These are phyloP conservation scores for Elongisporangium undulatum DNA, from an alignment of 352 stramenopile genomes.

Conservation along the genomic window DNA sequence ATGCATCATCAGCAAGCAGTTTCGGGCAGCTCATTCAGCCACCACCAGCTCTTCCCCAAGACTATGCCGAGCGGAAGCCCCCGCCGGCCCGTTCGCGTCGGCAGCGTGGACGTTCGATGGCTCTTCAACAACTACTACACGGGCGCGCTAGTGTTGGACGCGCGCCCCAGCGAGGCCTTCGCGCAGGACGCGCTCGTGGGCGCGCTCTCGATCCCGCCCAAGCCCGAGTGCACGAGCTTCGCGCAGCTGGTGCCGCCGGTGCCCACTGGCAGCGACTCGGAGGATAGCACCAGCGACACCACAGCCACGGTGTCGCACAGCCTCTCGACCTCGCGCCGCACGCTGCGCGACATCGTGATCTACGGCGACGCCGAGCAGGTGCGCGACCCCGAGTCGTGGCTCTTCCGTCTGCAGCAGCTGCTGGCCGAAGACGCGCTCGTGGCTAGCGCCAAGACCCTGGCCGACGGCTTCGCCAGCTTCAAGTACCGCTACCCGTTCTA, in stretches of 20 bases:
- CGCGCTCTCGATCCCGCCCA: conserved; percentile 45
- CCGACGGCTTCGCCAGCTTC: conserved; percentile 37
- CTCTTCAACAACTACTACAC: conserved; percentile 75
- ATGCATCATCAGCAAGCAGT: neutral
- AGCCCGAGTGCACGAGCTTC: conserved; percentile 8
- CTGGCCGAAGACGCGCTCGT: conserved; percentile 42
- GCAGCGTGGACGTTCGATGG: conserved; percentile 45
- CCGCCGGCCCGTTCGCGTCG: neutral
- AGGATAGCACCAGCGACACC: conserved; percentile 3
- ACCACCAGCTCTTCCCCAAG: neutral
- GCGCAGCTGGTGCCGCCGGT: conserved; percentile 11
- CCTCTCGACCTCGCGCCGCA: conserved; percentile 26
- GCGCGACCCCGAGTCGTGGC: conserved; percentile 24
- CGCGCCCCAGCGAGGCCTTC: conserved; percentile 24
- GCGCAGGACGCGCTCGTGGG: conserved; percentile 35
- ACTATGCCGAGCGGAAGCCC: neutral
- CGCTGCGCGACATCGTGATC: conserved; percentile 49
- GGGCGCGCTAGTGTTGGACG: conserved; percentile 60
- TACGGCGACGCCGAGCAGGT: conserved; percentile 30
- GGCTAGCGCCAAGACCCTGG: conserved; percentile 35
- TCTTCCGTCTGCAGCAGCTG: conserved; percentile 30
- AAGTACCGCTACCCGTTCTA: conserved; percentile 61
- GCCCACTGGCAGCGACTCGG: conserved; percentile 10
- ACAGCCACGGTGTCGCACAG: conserved; percentile 1
- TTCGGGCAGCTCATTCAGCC: neutral